Base-by-base conservation (phyloP, 345 rosid genomes). In the Hibiscus tridactylites region DNA sequence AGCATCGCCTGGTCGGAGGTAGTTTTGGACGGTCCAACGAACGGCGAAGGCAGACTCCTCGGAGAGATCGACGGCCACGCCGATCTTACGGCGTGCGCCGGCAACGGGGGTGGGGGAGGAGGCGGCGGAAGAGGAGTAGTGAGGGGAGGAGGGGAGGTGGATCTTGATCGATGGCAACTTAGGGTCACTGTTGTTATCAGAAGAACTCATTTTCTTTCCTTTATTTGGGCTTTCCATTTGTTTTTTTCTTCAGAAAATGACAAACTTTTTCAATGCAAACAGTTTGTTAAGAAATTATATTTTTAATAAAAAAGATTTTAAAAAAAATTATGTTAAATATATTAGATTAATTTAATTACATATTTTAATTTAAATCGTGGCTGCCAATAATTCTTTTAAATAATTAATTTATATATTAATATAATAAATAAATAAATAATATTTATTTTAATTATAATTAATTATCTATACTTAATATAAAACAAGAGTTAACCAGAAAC, bases 31-130 rank as follows among this genome's bases (percentile, higher is more conserved):
- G n/a, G 98, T 88, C 98, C 98, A 94, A 73, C 80, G 84, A 71
- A 94, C 97, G 49, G 98, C 96, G 81, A 74, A 83, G 33, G 97
- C 89, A 62, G 91, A 85, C 58, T 92, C 97, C 60, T 89, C 92
- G 69, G 99, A 92, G 60, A 92, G 92, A 76, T 95, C 99, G 61
- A 95, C 97, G 33, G 98, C 99, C 19, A 95, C 94, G 52, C 98
- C 99, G 77, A 95, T 86, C 86, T 82, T 92, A 53, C 98, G 98
- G 74, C 91, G 92, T 68, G 97, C 92, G 39, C 90, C 85, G 68
- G 98, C 85, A 69, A 97, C 88, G 9, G 97, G 97, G 17, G 87
- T 82, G 39, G 62, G 62, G 16, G 33, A 24, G 16, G 31, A 3
- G 3, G 84, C 79, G 66, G 79, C 70, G 71, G 79, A 71, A 57